Conservation (phyloP, 202 grass and related monocot genomes). For the Carex sylvatica region DNA sequence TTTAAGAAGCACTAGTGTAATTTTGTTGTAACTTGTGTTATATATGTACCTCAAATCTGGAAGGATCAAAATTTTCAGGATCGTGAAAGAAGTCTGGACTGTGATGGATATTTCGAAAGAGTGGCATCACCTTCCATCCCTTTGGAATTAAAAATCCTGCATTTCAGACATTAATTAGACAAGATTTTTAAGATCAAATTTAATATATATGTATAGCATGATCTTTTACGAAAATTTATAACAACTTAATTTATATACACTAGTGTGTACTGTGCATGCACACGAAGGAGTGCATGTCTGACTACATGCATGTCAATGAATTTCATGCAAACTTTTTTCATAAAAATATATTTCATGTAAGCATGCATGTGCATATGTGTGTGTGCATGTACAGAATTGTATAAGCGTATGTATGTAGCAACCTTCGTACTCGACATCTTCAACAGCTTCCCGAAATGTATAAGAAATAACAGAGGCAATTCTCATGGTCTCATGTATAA, state of each 20-base stretch:
- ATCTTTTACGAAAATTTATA: neutral
- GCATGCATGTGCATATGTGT: neutral
- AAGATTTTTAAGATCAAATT: neutral
- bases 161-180: neutral
- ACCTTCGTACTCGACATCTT: conserved; percentile 49
- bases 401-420: neutral
- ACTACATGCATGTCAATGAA: neutral
- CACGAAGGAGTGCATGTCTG: neutral
- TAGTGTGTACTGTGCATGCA: neutral
- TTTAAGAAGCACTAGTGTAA: neutral
- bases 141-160: conserved; percentile 52
- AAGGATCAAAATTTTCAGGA: conserved; percentile 49
- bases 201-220: neutral
- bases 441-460: conserved; percentile 42
- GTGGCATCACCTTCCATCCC: conserved; percentile 52
- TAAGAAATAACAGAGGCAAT: conserved; percentile 48
- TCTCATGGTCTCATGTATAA: conserved; percentile 53
- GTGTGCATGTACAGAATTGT: neutral
- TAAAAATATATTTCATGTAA: neutral
- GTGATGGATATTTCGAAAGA: conserved; percentile 55
- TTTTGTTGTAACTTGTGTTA: neutral
- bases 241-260: too few species aligned
- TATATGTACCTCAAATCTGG: conserved; percentile 42
- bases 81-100: conserved; percentile 31
- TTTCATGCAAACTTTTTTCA: neutral